Percentiles rank a stretch among this genome's conserved stretches.
Evolutionary conservation across 2,329 filamentous ascomycete species (phyloP).

Genomic region (Colletotrichum phormii): DNA sequence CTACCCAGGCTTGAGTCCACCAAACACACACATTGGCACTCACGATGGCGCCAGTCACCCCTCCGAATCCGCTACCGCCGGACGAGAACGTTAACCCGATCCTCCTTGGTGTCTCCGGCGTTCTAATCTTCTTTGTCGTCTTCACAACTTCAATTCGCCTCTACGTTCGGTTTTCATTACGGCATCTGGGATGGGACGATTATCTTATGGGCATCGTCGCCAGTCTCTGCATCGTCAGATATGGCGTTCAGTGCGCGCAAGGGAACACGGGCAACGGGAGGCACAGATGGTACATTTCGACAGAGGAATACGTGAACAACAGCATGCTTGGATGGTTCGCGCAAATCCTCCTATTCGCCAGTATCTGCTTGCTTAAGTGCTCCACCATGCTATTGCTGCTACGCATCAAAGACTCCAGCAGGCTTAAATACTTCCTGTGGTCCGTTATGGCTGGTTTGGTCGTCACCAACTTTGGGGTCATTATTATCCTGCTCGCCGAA

Average conservation of each 20-base stretch:
- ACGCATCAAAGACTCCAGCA: constrained; percentile 51
- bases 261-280: constrained; percentile 51
- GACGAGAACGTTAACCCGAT: constrained; percentile 47
- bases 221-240: constrained; percentile 45
- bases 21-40: background rate
- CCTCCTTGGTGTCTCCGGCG: constrained; percentile 46
- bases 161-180: constrained; percentile 45
- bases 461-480: constrained; percentile 45
- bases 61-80: constrained; percentile 52
- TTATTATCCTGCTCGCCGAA: constrained; percentile 48
- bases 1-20: constrained; percentile 3
- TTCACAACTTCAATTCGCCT: constrained; percentile 47
- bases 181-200: constrained; percentile 51
- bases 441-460: constrained; percentile 46
- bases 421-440: constrained; percentile 46
- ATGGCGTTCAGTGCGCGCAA: constrained; percentile 47
- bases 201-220: constrained; percentile 47
- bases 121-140: constrained; percentile 47
- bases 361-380: constrained; percentile 53
- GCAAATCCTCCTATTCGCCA: constrained; percentile 53
- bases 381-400: constrained; percentile 55
- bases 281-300: constrained; percentile 49
- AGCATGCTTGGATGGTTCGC: constrained; percentile 53
- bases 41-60: constrained; percentile 21
- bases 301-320: constrained; percentile 47